Percentiles rank a stretch among this genome's conserved stretches.
Conservation (phyloP, 1,139 yeast genomes). For the Magnusiomyces tetraspermus region DNA sequence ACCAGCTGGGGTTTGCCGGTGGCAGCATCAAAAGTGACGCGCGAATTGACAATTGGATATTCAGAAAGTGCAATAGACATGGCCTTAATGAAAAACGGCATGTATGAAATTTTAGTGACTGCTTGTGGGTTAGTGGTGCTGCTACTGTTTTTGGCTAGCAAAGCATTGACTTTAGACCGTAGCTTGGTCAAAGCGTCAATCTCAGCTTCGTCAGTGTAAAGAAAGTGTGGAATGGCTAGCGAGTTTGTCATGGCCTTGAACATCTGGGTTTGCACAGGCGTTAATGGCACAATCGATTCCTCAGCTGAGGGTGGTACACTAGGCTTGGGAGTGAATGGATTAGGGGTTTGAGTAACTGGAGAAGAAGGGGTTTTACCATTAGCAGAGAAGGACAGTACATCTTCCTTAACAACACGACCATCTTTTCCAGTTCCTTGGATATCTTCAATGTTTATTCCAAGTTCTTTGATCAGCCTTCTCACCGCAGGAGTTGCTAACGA, state of each 20-base stretch:
- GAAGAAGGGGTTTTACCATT: slow-evolving; percentile 1
- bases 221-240: slow-evolving; percentile 30
- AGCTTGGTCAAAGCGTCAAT: slow-evolving; percentile 24
- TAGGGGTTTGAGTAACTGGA: slow-evolving; percentile 9
- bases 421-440: slow-evolving; percentile 30
- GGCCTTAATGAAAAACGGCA: slow-evolving; percentile 34
- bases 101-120: slow-evolving; percentile 26
- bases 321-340: too few species aligned
- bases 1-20: slow-evolving; percentile 22
- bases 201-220: slow-evolving; percentile 30
- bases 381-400: slow-evolving; percentile 20
- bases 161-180: slow-evolving; percentile 22
- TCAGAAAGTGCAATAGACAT: slow-evolving; percentile 26
- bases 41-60: slow-evolving; percentile 28
- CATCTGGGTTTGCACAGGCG: slow-evolving; percentile 30
- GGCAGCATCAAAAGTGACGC: slow-evolving; percentile 17
- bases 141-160: slow-evolving; percentile 13
- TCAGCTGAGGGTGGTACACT: not conserved
- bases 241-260: slow-evolving; percentile 31
- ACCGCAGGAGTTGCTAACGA: slow-evolving; percentile 33
- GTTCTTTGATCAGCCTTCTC: slow-evolving; percentile 28
- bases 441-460: slow-evolving; percentile 22
- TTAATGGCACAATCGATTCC: slow-evolving; percentile 21
- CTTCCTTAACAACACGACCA: slow-evolving; percentile 32
- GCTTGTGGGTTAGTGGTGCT: slow-evolving; percentile 5